Conservation (phyloP, 2,329 filamentous ascomycete genomes). For the Fusarium protoensiforme region DNA sequence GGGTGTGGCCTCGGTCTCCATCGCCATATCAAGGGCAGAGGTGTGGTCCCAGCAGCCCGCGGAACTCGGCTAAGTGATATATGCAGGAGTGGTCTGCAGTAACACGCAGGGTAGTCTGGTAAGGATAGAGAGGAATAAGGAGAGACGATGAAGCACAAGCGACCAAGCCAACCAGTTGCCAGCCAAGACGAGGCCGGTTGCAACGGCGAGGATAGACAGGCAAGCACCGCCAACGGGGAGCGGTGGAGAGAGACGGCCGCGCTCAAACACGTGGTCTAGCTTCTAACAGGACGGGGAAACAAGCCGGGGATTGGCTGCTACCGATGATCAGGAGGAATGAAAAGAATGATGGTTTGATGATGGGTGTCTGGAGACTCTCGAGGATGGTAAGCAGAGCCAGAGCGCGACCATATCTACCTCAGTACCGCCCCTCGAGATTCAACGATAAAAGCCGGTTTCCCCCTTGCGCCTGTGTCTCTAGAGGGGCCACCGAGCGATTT, state of each 20-base stretch:
- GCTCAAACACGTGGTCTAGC: constrained; percentile 39
- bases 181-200: constrained; percentile 32
- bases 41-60: constrained; percentile 21
- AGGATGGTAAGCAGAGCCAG: constrained; percentile 17
- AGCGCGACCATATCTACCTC: constrained; percentile 21
- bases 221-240: background rate
- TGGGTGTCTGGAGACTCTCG: constrained; percentile 10
- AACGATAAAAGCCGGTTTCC: background rate
- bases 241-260: constrained; percentile 18
- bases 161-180: background rate
- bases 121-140: constrained; percentile 7
- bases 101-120: constrained; percentile 5
- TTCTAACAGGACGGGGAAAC: background rate
- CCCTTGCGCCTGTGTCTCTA: background rate
- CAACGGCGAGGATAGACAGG: constrained; percentile 11
- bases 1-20: constrained; percentile 44
- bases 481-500: background rate
- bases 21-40: constrained; percentile 26
- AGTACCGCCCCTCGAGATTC: background rate
- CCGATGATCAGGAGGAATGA: constrained; percentile 25
- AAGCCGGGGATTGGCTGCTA: constrained; percentile 27
- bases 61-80: constrained; percentile 10
- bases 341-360: constrained; percentile 22
- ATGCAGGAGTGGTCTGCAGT: constrained; percentile 10
- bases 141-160: constrained; percentile 21